Evolutionary conservation across 2,329 filamentous ascomycete species (phyloP).

Genomic region (Corniculantispora saksenae): DNA sequence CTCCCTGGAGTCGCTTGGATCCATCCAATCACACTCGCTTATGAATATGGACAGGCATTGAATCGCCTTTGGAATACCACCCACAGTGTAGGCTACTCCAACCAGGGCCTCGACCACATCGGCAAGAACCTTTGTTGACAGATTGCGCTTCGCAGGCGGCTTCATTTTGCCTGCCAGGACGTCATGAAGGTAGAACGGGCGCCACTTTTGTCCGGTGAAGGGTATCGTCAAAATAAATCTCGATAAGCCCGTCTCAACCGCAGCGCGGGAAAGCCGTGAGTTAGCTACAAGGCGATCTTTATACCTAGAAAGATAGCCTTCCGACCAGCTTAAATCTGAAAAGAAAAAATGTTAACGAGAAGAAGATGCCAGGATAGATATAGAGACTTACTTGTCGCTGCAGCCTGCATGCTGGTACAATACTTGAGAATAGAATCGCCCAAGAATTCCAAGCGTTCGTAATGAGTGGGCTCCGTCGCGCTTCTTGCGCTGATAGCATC

Average conservation of each 20-base stretch:
- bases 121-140: conserved; percentile 79
- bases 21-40: conserved; percentile 56
- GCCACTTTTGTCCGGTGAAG: conserved; percentile 75
- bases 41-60: conserved; percentile 68
- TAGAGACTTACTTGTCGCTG: conserved; percentile 48
- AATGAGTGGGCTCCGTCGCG: conserved; percentile 64
- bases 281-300: conserved; percentile 78
- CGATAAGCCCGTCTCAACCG: conserved; percentile 65
- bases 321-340: conserved; percentile 67
- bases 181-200: conserved; percentile 57
- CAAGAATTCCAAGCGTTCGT: conserved; percentile 83
- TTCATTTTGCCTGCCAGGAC: conserved; percentile 27
- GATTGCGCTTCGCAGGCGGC: conserved; percentile 29
- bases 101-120: conserved; percentile 87
- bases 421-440: conserved; percentile 85
- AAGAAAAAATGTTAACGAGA: conserved; percentile 19
- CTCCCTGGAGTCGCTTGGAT: conserved; percentile 42
- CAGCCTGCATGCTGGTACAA: conserved; percentile 65
- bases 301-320: conserved; percentile 69
- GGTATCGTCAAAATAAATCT: conserved; percentile 68
- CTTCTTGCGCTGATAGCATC: conserved; percentile 70
- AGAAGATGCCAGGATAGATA: not conserved
- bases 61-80: conserved; percentile 64
- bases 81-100: conserved; percentile 71
- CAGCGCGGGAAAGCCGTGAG: conserved; percentile 65